These are phyloP conservation scores for Penicillium sp. DNA, from an alignment of 2,329 filamentous ascomycete species.

Conservation along the genomic window DNA sequence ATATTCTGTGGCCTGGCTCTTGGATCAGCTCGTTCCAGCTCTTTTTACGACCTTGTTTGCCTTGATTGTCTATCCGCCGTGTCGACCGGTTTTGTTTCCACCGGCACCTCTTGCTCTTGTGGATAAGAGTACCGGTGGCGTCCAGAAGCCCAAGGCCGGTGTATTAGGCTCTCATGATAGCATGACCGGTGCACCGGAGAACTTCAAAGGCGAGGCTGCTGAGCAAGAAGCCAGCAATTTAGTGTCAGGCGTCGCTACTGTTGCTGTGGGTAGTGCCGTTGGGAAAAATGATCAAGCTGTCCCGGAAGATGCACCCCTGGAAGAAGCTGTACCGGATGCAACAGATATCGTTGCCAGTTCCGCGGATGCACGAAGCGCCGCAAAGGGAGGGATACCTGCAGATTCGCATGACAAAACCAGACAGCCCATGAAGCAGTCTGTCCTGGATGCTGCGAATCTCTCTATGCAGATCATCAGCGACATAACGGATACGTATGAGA, in stretches of 20 bases:
- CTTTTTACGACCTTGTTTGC: constrained; percentile 61
- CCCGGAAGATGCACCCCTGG: constrained; percentile 52
- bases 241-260: constrained; percentile 69
- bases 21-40: constrained; percentile 69
- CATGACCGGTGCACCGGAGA: constrained; percentile 78
- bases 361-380: constrained; percentile 55
- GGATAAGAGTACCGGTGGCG: constrained; percentile 66
- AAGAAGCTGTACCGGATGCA: constrained; percentile 61
- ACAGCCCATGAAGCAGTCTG: constrained; percentile 71
- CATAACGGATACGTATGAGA: constrained; percentile 62
- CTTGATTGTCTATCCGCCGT: constrained; percentile 65
- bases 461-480: constrained; percentile 67
- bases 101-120: constrained; percentile 75
- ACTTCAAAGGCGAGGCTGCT: constrained; percentile 78
- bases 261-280: constrained; percentile 72
- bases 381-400: constrained; percentile 52
- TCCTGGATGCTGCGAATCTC: constrained; percentile 74
- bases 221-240: constrained; percentile 82
- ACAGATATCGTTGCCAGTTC: constrained; percentile 56
- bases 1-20: constrained; percentile 66
- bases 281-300: constrained; percentile 73
- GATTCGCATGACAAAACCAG: constrained; percentile 72
- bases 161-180: constrained; percentile 75
- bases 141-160: constrained; percentile 75
- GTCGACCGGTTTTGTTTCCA: constrained; percentile 68